Conservation (phyloP, 2,329 filamentous ascomycete species). For the Verticillium dahliae region DNA sequence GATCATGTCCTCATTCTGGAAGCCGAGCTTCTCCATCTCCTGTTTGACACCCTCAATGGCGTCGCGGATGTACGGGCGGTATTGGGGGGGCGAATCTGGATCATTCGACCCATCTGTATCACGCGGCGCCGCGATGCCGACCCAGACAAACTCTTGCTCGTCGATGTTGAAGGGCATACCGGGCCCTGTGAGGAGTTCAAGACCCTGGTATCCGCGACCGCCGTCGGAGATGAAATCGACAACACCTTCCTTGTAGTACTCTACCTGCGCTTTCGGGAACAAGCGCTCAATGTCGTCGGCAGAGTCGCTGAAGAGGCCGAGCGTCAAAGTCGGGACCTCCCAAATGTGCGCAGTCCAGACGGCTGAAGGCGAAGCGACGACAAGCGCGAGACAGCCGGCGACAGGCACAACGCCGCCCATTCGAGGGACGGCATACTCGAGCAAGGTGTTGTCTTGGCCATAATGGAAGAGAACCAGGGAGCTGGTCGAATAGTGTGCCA, state of each 20-base stretch:
- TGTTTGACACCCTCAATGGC: background rate
- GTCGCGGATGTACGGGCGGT: constrained; percentile 2
- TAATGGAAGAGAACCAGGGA: background rate
- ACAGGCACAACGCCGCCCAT: constrained; percentile 9
- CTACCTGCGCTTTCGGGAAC: background rate
- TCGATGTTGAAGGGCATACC: constrained; percentile 1
- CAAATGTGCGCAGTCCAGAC: constrained; percentile 11
- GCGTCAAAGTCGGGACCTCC: constrained; percentile 7
- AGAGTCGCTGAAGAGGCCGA: background rate
- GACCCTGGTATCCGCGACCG: background rate
- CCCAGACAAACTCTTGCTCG: constrained; percentile 4
- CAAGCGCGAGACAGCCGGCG: constrained; percentile 8
- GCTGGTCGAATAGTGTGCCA: background rate
- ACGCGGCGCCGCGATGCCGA: constrained; percentile 3
- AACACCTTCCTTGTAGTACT: constrained; percentile 5
- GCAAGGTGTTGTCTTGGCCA: background rate
- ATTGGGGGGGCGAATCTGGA: background rate
- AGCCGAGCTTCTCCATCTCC: constrained; percentile 1
- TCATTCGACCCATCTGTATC: background rate
- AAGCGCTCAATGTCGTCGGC: background rate
- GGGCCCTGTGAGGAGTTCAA: background rate
- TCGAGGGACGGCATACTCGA: background rate
- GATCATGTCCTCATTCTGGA: background rate
- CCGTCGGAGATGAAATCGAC: constrained; percentile 2
- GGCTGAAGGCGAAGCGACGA: constrained; percentile 6